Base-by-base conservation (phyloP, 2,329 filamentous ascomycete species). In the Eutypella sp. region DNA sequence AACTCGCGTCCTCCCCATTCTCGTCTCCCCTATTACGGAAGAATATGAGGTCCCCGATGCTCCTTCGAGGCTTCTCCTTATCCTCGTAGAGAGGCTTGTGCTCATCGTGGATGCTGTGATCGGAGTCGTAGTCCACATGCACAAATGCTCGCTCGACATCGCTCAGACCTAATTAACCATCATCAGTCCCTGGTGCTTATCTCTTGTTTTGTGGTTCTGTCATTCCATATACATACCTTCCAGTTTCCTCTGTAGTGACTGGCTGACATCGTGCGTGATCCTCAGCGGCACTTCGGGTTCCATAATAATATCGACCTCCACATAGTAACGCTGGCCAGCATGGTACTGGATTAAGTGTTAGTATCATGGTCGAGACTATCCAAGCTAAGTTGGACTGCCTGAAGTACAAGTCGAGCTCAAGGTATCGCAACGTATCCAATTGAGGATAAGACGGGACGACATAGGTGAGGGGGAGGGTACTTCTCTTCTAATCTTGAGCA, bases 221-320 rank as follows among this genome's bases (percentile, higher is more conserved):
- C n/a, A n/a, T n/a, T n/a, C n/a, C n/a, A n/a, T n/a, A n/a, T 13
- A 43, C 45, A 8, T 36, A 60, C 74, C 78, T 64, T 83, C 80
- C 11, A 82, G 68, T 62, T 82, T 83, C 38, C 79, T 71, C 61
- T 82, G 79, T 42, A 83, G 60, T 9, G 72, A 70, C 58, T 83
- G 79, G 19, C 75, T 75, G 22, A 83, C 75, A 51, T 83, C 79
- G 52, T 83, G 79, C 2, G 78, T 78, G 42, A 81, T 66, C 48
- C 72, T 75, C 22, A 82, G 65, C 6, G 75, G 76, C 2, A 73
- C 68, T 4, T 71, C 65, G 49, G 75, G 75, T 55, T 80, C 73
- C 69, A 83, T 79, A 42, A 83, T 72, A 42, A 83, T 72, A 54
- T 83, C 79, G 4, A 83, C 74, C 53, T 83, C 79, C 16, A 82